A percentile compares a stretch with the other conserved stretches of the same genome.
Conservation (phyloP, 2,329 filamentous ascomycete genomes). For the Microdochium trichocladiopsis region DNA sequence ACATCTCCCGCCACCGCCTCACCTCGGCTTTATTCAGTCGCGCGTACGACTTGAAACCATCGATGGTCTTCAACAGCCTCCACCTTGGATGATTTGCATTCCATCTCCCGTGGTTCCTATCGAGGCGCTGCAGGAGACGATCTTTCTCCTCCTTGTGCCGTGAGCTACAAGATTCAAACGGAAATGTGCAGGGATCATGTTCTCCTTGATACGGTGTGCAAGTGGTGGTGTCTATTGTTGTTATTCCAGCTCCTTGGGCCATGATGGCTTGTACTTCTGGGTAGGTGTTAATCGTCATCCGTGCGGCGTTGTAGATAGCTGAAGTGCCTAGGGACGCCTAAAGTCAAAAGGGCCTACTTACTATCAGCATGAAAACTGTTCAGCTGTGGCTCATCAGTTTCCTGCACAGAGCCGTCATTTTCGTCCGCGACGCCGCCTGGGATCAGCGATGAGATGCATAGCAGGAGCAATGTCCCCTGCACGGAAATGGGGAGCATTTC, state of each 20-base stretch:
- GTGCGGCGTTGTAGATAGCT: too few species aligned
- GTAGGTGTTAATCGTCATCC: too few species aligned
- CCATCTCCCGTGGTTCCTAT: conserved; percentile 20
- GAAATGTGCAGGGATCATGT: not conserved
- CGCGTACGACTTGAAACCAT: conserved; percentile 27
- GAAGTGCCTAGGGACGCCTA: too few species aligned
- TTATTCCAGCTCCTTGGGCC: not conserved
- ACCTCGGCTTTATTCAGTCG: conserved; percentile 27
- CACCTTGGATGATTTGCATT: conserved; percentile 27
- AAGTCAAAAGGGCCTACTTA: not conserved
- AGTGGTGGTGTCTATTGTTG: not conserved
- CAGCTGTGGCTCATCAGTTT: not conserved
- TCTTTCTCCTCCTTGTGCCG: conserved; percentile 22
- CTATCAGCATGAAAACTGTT: not conserved
- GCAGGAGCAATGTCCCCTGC: too few species aligned
- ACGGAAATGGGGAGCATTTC: too few species aligned
- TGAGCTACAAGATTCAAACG: conserved; percentile 8
- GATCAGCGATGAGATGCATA: too few species aligned
- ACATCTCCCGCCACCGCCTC: conserved; percentile 10
- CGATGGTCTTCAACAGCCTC: conserved; percentile 30
- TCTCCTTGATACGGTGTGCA: not conserved
- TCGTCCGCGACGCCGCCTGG: not conserved
- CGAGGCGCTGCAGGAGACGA: conserved; percentile 20
- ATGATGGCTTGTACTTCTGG: not conserved
- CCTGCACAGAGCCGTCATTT: not conserved